Base-by-base conservation (phyloP, 768 basidiomycete species). In the Pulveroboletus sp. region DNA sequence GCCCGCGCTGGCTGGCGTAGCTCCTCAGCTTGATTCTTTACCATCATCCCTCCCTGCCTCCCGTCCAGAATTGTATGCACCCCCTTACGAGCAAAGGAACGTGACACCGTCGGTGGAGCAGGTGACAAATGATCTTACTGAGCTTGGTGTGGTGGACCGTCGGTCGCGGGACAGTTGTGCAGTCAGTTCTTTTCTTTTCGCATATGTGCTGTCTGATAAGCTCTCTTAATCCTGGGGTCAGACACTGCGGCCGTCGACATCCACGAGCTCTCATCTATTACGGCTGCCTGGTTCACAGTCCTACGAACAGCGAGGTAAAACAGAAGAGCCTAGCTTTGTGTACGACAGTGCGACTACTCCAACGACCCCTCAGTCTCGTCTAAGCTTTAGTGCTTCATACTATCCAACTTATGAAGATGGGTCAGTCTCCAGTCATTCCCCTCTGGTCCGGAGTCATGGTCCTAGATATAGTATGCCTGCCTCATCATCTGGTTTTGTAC, bases 401-500 rank as follows among this genome's bases (percentile, higher is more conserved):
- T 71, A 78, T 46, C 64, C 71, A n/a, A 66, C 65, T 7, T 76
- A 77, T 47, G 76, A 79, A 50, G 73, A 76, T 47, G 58, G 61
- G 35, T 60, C 70, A 5, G 57, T 43, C 37, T 47, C 58, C 12
- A 35, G 31, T 51, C 53, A 68, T 15, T 72, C 70, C 5, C 64
- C 73, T 41, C 61, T 75, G 2, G 59, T 64, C 27, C 57, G 65
- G 21, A 64, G 66, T 36, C 74, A 75, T 56, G 80, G 79, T 31
- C 80, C 85, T 11, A 75, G 87, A 46, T 82, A 85, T 56, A 88
- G 83, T 57, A 70, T 86, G 51, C 85, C 86, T 17, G 60, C 78
- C 1, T 69, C 80, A 7, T 81, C 86, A 0, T 85, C 86, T 10
- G 86, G 87, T 11, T 90, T 88, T 58, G 69, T 79, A 46, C 82